Evolutionary conservation across 495 filamentous ascomycete genomes (phyloP).

Genomic region (Penicillium atrosanguineum): DNA sequence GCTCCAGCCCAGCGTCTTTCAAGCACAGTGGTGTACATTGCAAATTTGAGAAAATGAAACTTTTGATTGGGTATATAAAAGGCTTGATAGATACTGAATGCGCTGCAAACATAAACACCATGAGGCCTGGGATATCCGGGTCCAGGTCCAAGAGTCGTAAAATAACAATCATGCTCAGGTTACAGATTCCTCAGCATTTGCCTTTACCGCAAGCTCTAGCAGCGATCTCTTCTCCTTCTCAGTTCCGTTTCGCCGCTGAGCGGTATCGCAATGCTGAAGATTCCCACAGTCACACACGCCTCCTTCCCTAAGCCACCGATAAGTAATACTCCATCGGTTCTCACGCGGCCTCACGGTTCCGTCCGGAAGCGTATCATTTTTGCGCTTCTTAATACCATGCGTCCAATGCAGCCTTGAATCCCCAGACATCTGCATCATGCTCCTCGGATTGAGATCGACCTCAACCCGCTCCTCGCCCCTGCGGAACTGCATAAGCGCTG

Average conservation of each 20-base stretch:
- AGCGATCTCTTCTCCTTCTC: conserved; percentile 41
- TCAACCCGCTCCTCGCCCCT: conserved; percentile 28
- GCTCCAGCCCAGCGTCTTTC: too few species aligned
- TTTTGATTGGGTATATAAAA: not conserved
- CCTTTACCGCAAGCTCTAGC: conserved; percentile 19
- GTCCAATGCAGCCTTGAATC: conserved; percentile 43
- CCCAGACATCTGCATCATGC: conserved; percentile 38
- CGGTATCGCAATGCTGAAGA: conserved; percentile 36
- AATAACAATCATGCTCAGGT: not conserved
- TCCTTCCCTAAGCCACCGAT: conserved; percentile 38
- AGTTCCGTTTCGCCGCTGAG: conserved; percentile 32
- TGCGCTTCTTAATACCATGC: conserved; percentile 42
- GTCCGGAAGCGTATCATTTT: conserved; percentile 35
- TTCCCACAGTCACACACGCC: conserved; percentile 41
- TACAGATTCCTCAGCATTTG: not conserved
- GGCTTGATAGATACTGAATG: not conserved
- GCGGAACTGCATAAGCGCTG: conserved; percentile 37
- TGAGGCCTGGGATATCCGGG: not conserved
- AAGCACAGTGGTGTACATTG: too few species aligned
- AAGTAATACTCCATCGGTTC: conserved; percentile 42
- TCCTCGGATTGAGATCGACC: conserved; percentile 33
- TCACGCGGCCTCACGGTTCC: conserved; percentile 28
- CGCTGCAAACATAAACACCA: not conserved
- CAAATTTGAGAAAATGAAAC: not conserved
- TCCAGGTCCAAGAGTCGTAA: not conserved